phyloP scores from a whole-genome alignment of 768 basidiomycete species.

The Hydnomerulius pinastri region DNA sequence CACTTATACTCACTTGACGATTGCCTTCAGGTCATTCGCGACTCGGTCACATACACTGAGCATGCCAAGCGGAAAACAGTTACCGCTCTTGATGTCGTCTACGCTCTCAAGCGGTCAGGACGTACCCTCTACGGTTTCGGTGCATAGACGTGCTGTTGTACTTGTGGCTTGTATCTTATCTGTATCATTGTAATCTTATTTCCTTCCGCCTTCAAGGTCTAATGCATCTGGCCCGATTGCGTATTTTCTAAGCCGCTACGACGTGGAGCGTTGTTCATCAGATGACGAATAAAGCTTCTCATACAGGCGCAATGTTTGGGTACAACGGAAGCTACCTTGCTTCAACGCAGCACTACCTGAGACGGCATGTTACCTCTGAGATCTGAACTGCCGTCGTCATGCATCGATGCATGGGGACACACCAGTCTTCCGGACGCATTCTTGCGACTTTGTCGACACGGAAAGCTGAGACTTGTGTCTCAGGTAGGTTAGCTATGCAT shows the following conservation, averaged over 20 bases:
- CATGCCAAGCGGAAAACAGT: constrained; percentile 97
- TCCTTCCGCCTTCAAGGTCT: not conserved
- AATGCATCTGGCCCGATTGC: not conserved
- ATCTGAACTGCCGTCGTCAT: not conserved
- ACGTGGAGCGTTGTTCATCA: not conserved
- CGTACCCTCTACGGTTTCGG: constrained; percentile 79
- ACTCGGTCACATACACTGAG: constrained; percentile 98
- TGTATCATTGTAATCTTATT: constrained; percentile 31
- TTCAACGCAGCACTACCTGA: too few species aligned
- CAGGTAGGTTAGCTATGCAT: too few species aligned
- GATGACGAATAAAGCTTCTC: too few species aligned
- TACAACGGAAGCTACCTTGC: too few species aligned
- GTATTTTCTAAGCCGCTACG: too few species aligned
- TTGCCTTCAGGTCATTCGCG: constrained; percentile 75
- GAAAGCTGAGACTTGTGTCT: too few species aligned
- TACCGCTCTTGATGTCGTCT: constrained; percentile 92
- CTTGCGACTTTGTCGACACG: too few species aligned
- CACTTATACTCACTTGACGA: constrained; percentile 3
- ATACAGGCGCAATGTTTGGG: too few species aligned
- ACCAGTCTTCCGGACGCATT: too few species aligned
- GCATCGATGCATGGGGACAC: too few species aligned
- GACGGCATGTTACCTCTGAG: too few species aligned
- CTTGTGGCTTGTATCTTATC: constrained; percentile 21
- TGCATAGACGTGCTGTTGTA: constrained; percentile 16
- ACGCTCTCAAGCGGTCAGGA: constrained; percentile 82